Base-by-base conservation (phyloP, 2,329 filamentous ascomycete genomes). In the Colletotrichum higginsianum region DNA sequence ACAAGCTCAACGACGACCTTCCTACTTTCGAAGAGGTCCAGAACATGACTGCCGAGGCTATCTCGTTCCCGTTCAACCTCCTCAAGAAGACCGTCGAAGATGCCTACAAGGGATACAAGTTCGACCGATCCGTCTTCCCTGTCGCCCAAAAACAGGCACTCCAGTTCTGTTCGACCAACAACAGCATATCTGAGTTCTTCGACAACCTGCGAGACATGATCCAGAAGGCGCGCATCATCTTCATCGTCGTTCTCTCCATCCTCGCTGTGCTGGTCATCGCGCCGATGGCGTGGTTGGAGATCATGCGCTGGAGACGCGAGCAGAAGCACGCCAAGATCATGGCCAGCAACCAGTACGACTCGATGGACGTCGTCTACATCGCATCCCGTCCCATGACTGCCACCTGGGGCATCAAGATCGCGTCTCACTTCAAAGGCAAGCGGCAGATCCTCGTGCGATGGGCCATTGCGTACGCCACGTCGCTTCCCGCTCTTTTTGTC, bases 321-420 rank as follows among this genome's bases (percentile, higher is more conserved):
- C 89, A 92, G 80, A 85, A 91, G 75, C 91, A 92, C 70, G 89
- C 93, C 26, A 84, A 86, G 66, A 85, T 95, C 42, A 87, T 97
- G 75, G 84, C 87, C 56, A 85, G 88, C 75, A 86, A 92, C 66
- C 88, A 90, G 40, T 91, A 91, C 78, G 95, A 98, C 77, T 89
- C 93, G 0, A 91, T 98, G 87, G 96, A 98, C 79, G 91, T 95
- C 46, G 90, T 97, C 52, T 97, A 98, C 82, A 93, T 98, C 75
- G 91, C 92, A 42, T 95, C 94, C 44, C 90, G 94, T 26, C 95
- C 96, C 1, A 90, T 92, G 76, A 94, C 94, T 1, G 90, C 94
- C 1, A 87, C 87, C 2, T 84, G 88, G 38, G 96, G 95, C 50
- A 88, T 98, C 79, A 92, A 89, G 82, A 76, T 93, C 23, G 90